phyloP scores from a whole-genome alignment of 257 asterid genomes.

The Thymus mandschuricus region DNA sequence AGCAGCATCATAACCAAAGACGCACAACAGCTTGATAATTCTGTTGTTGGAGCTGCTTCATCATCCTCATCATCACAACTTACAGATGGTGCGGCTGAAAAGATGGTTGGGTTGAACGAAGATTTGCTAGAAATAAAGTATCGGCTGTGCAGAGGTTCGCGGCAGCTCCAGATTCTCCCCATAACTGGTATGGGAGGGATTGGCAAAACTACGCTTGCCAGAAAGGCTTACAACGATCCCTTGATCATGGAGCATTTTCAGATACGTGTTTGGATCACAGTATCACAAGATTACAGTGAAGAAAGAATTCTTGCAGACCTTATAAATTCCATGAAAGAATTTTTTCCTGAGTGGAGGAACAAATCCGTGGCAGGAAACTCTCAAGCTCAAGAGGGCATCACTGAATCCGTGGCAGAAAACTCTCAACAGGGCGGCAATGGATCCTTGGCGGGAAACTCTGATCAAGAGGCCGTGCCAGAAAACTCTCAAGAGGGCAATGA shows the following conservation, averaged over 20 bases:
- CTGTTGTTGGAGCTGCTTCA: too few species aligned
- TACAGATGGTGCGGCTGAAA: neutral
- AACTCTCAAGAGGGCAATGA: too few species aligned
- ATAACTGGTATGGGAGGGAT: conserved; percentile 32
- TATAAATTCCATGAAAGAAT: conserved; percentile 7
- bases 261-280: conserved; percentile 26
- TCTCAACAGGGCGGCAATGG: too few species aligned
- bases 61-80: conserved; percentile 4
- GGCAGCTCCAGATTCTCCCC: conserved; percentile 23
- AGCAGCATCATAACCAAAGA: neutral
- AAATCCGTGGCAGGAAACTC: neutral
- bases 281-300: conserved; percentile 26
- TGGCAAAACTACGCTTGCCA: conserved; percentile 36
- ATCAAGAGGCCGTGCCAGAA: too few species aligned
- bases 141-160: conserved; percentile 15
- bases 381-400: neutral
- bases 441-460: too few species aligned
- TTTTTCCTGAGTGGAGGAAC: neutral
- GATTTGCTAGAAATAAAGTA: conserved; percentile 19
- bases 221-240: conserved; percentile 14
- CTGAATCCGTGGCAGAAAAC: neutral
- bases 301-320: neutral
- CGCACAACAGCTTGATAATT: too few species aligned
- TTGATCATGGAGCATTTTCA: conserved; percentile 16
- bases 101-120: conserved; percentile 25